phyloP scores from a whole-genome alignment of 306 rosid genomes.

The Quercus berberidifolia region DNA sequence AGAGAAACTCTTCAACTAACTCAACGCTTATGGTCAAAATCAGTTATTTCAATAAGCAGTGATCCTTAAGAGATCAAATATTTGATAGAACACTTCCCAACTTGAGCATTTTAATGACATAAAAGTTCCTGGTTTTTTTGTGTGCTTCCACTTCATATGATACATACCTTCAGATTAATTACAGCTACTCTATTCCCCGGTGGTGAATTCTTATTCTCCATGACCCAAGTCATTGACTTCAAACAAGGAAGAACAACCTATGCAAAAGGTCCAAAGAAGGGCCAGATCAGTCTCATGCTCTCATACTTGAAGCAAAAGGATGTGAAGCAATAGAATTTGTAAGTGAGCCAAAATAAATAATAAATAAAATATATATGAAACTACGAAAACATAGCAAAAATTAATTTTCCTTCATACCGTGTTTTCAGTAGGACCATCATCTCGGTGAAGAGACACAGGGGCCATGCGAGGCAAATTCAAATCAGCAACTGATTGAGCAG shows the following conservation, averaged over 20 bases:
- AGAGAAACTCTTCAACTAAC: neutral
- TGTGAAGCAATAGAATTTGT: neutral
- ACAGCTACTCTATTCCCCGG: conserved; percentile 82
- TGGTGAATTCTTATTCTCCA: conserved; percentile 85
- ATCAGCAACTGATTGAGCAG: conserved; percentile 64
- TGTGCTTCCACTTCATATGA: conserved; percentile 15
- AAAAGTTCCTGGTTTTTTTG: neutral
- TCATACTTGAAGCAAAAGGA: conserved; percentile 8
- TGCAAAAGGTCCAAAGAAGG: conserved; percentile 8
- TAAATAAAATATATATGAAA: neutral
- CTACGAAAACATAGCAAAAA: conserved; percentile 4
- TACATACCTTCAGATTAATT: conserved; percentile 75
- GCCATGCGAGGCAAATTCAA: conserved; percentile 84
- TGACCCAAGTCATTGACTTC: conserved; percentile 97
- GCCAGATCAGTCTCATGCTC: conserved; percentile 21
- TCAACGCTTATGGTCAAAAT: neutral
- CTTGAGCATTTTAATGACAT: neutral
- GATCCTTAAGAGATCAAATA: neutral
- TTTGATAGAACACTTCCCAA: neutral
- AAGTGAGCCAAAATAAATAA: neutral
- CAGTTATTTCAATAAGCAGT: neutral
- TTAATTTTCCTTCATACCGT: conserved; percentile 40
- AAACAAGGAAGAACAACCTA: conserved; percentile 85
- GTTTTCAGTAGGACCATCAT: conserved; percentile 74
- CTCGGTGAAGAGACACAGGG: conserved; percentile 82